Percentiles rank a stretch among this genome's conserved stretches.
These are phyloP conservation scores for Blepharisma stoltei DNA, from an alignment of 73 alveolate genomes.

Conservation along the genomic window DNA sequence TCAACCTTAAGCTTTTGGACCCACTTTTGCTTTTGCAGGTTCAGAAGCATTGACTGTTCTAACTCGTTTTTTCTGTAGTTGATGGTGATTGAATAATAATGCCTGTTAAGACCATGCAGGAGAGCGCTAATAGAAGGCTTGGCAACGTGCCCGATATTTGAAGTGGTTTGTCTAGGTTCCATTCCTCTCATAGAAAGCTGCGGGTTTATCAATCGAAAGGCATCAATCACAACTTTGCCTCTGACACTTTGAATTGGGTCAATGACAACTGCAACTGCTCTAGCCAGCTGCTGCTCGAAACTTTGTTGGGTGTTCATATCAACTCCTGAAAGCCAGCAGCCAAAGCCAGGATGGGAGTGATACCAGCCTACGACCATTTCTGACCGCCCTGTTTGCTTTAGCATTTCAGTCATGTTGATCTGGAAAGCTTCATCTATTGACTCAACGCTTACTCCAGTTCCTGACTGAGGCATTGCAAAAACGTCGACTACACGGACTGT, in stretches of 20 bases:
- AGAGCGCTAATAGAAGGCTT: slow-evolving; percentile 84
- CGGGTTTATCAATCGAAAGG: slow-evolving; percentile 92
- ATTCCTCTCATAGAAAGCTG: slow-evolving; percentile 78
- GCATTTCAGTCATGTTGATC: slow-evolving; percentile 97
- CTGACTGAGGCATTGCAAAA: slow-evolving; percentile 99
- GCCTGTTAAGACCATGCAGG: slow-evolving; percentile 93
- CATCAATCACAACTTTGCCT: slow-evolving; percentile 99
- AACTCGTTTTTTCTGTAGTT: slow-evolving; percentile 98
- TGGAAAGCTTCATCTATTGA: slow-evolving; percentile 99
- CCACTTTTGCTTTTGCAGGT: slow-evolving; percentile 97
- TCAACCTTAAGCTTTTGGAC: slow-evolving; percentile 75
- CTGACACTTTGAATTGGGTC: slow-evolving; percentile 98
- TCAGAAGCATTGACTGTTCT: slow-evolving; percentile 97
- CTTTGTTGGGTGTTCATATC: slow-evolving; percentile 96
- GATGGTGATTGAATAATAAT: slow-evolving; percentile 95
- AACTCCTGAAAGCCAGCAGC: slow-evolving; percentile 95
- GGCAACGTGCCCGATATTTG: slow-evolving; percentile 94
- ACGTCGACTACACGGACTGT: slow-evolving; percentile 98
- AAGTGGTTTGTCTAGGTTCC: slow-evolving; percentile 99
- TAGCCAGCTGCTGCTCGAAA: slow-evolving; percentile 95
- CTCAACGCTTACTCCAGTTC: slow-evolving; percentile 98
- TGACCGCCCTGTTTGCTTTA: slow-evolving; percentile 97
- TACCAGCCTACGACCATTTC: slow-evolving; percentile 99
- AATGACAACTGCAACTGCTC: slow-evolving; percentile 99
- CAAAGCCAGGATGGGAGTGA: slow-evolving; percentile 99